phyloP scores from a whole-genome alignment of 2,329 filamentous ascomycete species.

The Clonostachys rosea region DNA sequence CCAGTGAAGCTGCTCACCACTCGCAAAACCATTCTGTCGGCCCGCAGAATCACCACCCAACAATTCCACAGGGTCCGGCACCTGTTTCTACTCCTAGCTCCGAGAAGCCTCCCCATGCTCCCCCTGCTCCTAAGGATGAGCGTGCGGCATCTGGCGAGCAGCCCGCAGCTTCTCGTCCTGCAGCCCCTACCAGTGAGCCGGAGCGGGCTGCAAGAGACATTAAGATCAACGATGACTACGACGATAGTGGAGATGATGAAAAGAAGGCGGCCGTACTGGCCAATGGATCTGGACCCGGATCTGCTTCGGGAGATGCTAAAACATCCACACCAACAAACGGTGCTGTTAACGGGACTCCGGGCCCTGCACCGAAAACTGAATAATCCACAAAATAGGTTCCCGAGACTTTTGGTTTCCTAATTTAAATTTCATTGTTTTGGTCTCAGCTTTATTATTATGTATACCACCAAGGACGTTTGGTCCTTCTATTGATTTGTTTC shows the following conservation, averaged over 20 bases:
- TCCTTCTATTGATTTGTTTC: constrained; percentile 9
- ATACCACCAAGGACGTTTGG: not conserved
- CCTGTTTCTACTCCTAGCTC: constrained; percentile 29
- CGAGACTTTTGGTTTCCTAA: too few species aligned
- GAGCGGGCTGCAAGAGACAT: constrained; percentile 84
- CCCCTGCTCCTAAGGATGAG: constrained; percentile 51
- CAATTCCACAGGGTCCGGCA: constrained; percentile 41
- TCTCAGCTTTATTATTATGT: too few species aligned
- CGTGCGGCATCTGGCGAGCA: constrained; percentile 34
- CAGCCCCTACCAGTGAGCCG: constrained; percentile 49
- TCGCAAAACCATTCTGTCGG: constrained; percentile 48
- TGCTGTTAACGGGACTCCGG: constrained; percentile 36
- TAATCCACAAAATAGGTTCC: not conserved
- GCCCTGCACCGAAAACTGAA: constrained; percentile 41
- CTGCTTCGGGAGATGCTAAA: constrained; percentile 47
- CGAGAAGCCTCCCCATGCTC: constrained; percentile 31
- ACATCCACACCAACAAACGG: constrained; percentile 39
- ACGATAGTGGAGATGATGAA: constrained; percentile 88
- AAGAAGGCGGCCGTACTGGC: constrained; percentile 47
- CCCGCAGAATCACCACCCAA: constrained; percentile 5
- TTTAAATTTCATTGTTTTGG: too few species aligned
- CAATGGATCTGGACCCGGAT: constrained; percentile 39
- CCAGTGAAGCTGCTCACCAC: constrained; percentile 89
- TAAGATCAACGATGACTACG: constrained; percentile 96
- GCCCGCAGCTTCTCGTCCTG: constrained; percentile 35